A percentile compares a stretch with the other conserved stretches of the same genome.
phyloP scores from a whole-genome alignment of 2,329 filamentous ascomycete genomes.

The Penicillium brasilianum region DNA sequence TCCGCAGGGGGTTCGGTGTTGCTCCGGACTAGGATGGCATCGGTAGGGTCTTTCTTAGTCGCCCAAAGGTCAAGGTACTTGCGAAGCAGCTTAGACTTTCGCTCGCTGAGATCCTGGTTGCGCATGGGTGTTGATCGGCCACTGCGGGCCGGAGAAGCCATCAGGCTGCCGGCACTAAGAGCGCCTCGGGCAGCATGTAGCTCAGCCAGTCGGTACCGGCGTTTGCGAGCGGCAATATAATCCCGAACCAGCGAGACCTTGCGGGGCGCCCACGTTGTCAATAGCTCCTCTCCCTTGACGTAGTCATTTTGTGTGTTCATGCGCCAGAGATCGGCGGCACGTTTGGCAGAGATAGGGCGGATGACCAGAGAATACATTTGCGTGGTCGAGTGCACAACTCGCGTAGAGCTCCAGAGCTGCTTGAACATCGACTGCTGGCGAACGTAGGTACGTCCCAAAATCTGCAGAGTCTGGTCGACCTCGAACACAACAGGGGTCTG shows the following conservation, averaged over 20 bases:
- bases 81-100: conserved; percentile 45
- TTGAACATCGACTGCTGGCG: conserved; percentile 87
- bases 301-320: conserved; percentile 96
- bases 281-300: conserved; percentile 89
- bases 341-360: conserved; percentile 86
- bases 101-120: conserved; percentile 42
- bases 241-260: conserved; percentile 91
- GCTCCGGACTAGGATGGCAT: conserved; percentile 50
- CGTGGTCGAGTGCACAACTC: conserved; percentile 85
- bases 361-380: conserved; percentile 86
- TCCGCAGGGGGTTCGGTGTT: conserved; percentile 51
- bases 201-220: conserved; percentile 74
- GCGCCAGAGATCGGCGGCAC: conserved; percentile 90
- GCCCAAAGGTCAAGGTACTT: conserved; percentile 51
- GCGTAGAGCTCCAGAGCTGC: conserved; percentile 80
- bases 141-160: conserved; percentile 40
- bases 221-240: conserved; percentile 76
- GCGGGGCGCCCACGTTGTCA: conserved; percentile 83
- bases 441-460: conserved; percentile 81
- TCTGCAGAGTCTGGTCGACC: conserved; percentile 79
- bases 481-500: conserved; percentile 88
- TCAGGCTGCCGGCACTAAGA: conserved; percentile 47
- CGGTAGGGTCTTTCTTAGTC: conserved; percentile 47
- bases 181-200: conserved; percentile 68
- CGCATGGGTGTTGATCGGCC: conserved; percentile 45